These are phyloP conservation scores for Ceratopteris richardii DNA, from an alignment of 75 land plant species.

Conservation along the genomic window DNA sequence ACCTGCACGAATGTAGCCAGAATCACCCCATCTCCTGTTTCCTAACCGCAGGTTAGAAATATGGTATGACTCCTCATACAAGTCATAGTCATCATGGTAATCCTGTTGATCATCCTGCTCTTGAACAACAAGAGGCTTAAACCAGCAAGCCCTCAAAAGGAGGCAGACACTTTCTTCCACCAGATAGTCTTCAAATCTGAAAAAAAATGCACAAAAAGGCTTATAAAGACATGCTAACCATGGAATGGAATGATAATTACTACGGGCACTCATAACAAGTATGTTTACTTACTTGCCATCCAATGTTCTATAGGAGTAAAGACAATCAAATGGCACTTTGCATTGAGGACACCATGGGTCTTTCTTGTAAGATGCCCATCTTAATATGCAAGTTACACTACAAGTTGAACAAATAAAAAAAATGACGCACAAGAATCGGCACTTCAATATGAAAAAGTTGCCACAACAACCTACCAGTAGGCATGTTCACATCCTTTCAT, in stretches of 20 bases:
- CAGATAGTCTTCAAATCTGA: constrained; percentile 75
- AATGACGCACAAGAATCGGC: not conserved
- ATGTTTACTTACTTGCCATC: constrained; percentile 69
- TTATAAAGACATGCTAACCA: not conserved
- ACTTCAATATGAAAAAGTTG: not conserved
- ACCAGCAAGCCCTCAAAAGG: constrained; percentile 82
- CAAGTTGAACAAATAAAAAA: constrained; percentile 10
- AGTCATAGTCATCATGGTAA: constrained; percentile 39
- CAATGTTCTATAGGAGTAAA: constrained; percentile 65
- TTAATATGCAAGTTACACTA: constrained; percentile 81
- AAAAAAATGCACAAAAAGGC: constrained; percentile 4
- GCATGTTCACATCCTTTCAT: constrained; percentile 98
- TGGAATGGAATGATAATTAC: not conserved
- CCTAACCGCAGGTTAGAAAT: constrained; percentile 71
- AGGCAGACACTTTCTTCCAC: constrained; percentile 91
- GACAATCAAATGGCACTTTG: constrained; percentile 68
- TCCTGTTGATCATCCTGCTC: constrained; percentile 36
- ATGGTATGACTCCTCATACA: constrained; percentile 28
- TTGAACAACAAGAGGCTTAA: constrained; percentile 40
- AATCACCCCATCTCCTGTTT: constrained; percentile 92
- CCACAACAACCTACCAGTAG: constrained; percentile 64
- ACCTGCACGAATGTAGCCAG: constrained; percentile 84
- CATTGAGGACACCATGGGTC: constrained; percentile 88
- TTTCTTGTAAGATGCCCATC: constrained; percentile 72
- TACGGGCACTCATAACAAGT: not conserved